Evolutionary conservation across 495 filamentous ascomycete genomes (phyloP), one percentile per base, ranked within the genome.

Genomic region (Achaetomiella virescens): DNA sequence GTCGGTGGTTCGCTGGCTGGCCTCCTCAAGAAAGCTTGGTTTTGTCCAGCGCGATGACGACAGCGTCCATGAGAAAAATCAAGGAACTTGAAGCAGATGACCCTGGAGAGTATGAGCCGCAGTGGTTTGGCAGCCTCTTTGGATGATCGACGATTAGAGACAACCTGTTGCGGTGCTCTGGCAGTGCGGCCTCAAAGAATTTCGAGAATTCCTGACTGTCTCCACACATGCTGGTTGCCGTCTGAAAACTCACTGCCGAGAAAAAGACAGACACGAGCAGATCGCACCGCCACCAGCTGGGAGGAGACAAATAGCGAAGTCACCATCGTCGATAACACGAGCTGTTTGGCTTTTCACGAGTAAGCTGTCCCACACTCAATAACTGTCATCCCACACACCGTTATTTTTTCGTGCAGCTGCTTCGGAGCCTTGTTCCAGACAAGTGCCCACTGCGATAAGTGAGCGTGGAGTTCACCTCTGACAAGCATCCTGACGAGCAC

Each of bases 1-100:
- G 56, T 53, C 52, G 25, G 17, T 10, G 33, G 29, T 52, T 57
- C 43, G 35, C 41, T 31, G 25, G 20, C 41, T 48, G 14, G 25
- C 33, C 10, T 0, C 20, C 6, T 6, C 25, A 17, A 21, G 35
- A 54, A 55, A 50, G 40, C 54, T 48, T 46, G 52, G 52, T 59
- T 55, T 45, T 37, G 33, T 31, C 27, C 29, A 49, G 38, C 46
- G 44, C 44, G 33, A 55, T 55, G 55, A 48, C 24, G 52, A 37
- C 25, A 42, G 49, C 11, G 12, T 27, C 43, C 22, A 29, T 21
- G 1, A 27, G 7, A 44, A 25, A 48, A 52, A 59, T 43, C 37
- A 15, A 40, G 14, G 37, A 15, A 40, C 12, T 15, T 5, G 27
- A n/a, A 15, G n/a, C 3, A 40, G 37, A n/a, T n/a, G n/a, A n/a